Percentiles rank a stretch among this genome's conserved stretches.
Evolutionary conservation across 2,329 filamentous ascomycete species (phyloP).

Genomic region (Diatrype stigma): DNA sequence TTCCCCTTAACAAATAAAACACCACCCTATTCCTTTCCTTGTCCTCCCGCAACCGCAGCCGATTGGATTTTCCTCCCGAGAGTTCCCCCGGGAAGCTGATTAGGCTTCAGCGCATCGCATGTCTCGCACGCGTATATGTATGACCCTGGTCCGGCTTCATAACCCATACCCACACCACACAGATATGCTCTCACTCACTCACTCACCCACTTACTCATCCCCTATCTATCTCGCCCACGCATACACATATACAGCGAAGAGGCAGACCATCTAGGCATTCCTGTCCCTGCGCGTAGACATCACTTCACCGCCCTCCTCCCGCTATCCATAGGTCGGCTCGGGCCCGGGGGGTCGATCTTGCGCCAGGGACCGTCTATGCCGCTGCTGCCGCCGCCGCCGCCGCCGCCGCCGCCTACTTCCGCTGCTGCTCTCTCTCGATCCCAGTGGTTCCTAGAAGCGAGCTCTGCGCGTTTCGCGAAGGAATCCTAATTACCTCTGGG

Average conservation of each 20-base stretch:
- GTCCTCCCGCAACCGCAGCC: too few relatives aligned
- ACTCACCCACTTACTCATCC: neutral
- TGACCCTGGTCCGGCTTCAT: too few relatives aligned
- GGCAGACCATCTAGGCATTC: too few relatives aligned
- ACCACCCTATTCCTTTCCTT: too few relatives aligned
- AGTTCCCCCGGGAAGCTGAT: too few relatives aligned
- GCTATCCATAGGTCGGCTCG: neutral
- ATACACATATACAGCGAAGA: too few relatives aligned
- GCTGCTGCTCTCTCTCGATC: slow-evolving; percentile 3
- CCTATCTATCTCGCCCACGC: too few relatives aligned
- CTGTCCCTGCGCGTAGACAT: neutral
- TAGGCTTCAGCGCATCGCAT: too few relatives aligned
- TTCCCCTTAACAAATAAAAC: too few relatives aligned
- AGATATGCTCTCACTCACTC: neutral
- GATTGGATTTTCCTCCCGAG: too few relatives aligned
- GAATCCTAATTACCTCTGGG: slow-evolving; percentile 18
- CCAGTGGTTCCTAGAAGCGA: slow-evolving; percentile 16
- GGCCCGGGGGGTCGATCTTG: neutral
- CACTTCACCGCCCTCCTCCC: neutral
- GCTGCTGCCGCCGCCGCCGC: slow-evolving; percentile 5
- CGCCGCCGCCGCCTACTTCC: slow-evolving; percentile 5
- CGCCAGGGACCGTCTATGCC: slow-evolving; percentile 6
- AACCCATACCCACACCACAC: neutral
- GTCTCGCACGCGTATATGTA: too few relatives aligned
- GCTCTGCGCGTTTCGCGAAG: slow-evolving; percentile 21